Conservation (phyloP, 495 filamentous ascomycete species). For the Astrothelium macrocarpum region DNA sequence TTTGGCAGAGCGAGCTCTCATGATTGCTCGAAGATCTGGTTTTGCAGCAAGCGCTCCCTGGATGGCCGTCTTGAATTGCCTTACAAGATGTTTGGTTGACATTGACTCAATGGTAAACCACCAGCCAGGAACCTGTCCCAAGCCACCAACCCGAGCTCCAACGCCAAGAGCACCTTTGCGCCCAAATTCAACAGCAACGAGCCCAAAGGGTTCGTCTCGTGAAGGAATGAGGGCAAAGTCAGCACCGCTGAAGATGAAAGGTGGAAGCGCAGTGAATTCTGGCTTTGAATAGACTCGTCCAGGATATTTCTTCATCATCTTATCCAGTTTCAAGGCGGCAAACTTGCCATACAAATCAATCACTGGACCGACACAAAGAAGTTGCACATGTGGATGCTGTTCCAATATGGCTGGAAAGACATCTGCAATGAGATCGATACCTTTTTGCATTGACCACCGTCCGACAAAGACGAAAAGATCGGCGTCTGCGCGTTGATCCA, state of each 20-base stretch:
- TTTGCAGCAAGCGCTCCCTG: constrained; percentile 56
- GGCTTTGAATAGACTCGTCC: constrained; percentile 68
- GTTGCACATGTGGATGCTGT: constrained; percentile 52
- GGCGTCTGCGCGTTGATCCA: constrained; percentile 54
- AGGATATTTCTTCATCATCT: constrained; percentile 67
- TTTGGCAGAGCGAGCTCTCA: constrained; percentile 67
- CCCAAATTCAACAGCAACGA: constrained; percentile 76
- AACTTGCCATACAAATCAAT: constrained; percentile 76
- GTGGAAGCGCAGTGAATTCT: constrained; percentile 64
- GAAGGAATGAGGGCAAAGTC: constrained; percentile 74
- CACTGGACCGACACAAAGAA: constrained; percentile 62
- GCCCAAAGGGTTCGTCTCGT: constrained; percentile 69
- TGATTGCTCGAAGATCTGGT: constrained; percentile 47
- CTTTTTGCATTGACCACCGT: constrained; percentile 72
- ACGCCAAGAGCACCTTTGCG: constrained; percentile 69
- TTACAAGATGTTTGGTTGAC: constrained; percentile 57
- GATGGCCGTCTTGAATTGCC: constrained; percentile 64
- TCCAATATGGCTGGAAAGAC: constrained; percentile 66
- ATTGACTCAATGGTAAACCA: constrained; percentile 64
- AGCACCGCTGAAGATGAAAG: constrained; percentile 67
- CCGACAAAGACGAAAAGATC: constrained; percentile 73
- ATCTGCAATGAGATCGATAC: constrained; percentile 68
- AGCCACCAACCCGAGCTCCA: constrained; percentile 55
- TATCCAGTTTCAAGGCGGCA: constrained; percentile 60
- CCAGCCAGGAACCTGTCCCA: constrained; percentile 75